These are phyloP conservation scores for Noccaea caerulescens DNA, from an alignment of 345 rosid species.

Conservation along the genomic window DNA sequence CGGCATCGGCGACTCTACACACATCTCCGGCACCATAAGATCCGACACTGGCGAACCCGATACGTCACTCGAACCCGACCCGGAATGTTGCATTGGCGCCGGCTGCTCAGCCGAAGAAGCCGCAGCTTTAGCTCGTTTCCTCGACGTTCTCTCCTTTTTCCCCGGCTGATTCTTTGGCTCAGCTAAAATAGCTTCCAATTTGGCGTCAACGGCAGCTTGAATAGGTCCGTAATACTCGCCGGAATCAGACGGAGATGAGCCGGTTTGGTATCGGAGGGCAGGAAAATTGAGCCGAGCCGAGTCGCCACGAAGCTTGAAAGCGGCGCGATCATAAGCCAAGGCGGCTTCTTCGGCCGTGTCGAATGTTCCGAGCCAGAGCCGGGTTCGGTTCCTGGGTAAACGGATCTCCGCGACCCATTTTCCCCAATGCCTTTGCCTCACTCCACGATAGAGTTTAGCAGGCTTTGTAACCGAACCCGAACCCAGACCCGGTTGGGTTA, in stretches of 20 bases:
- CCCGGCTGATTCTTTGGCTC: constrained; percentile 60
- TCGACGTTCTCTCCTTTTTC: constrained; percentile 41
- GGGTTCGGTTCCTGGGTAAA: constrained; percentile 85
- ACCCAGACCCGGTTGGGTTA: constrained; percentile 49
- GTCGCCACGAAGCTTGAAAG: constrained; percentile 85
- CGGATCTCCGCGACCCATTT: constrained; percentile 98
- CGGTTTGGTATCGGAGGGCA: constrained; percentile 60
- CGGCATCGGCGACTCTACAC: constrained; percentile 40
- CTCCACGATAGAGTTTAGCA: constrained; percentile 79
- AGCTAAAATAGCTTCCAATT: constrained; percentile 77
- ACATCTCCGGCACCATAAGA: constrained; percentile 47
- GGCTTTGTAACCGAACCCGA: constrained; percentile 55
- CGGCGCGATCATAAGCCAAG: constrained; percentile 87
- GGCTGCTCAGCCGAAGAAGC: constrained; percentile 26
- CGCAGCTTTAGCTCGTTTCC: constrained; percentile 31
- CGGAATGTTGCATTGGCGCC: constrained; percentile 6
- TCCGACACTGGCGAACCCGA: constrained; percentile 53
- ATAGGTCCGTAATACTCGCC: constrained; percentile 80
- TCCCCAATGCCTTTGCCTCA: constrained; percentile 95
- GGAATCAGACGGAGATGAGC: constrained; percentile 54
- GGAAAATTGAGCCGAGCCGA: constrained; percentile 88
- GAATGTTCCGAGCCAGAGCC: constrained; percentile 97
- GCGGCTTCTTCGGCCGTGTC: constrained; percentile 97
- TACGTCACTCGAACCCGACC: constrained; percentile 57
- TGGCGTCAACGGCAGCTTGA: constrained; percentile 87